Conservation (phyloP, 768 basidiomycete genomes). For the Grammothele lineata region DNA sequence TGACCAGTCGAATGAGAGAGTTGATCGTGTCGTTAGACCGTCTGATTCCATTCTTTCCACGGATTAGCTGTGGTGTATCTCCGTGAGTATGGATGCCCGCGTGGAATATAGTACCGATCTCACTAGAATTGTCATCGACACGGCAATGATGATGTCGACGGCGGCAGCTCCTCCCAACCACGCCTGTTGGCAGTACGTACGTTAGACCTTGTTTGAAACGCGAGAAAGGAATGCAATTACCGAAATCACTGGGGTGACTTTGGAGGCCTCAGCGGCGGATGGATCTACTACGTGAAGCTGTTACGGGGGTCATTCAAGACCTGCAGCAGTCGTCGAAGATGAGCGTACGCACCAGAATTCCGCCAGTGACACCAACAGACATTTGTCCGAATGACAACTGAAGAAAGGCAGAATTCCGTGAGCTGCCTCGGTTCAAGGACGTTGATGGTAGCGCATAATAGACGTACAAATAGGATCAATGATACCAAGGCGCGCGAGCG, state of each 20-base stretch:
- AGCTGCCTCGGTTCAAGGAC: too few relatives aligned
- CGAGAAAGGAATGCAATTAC: not conserved
- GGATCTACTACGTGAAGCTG: too few relatives aligned
- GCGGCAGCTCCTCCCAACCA: not conserved
- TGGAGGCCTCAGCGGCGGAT: too few relatives aligned
- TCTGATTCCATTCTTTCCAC: not conserved
- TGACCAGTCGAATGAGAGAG: not conserved
- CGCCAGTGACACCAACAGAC: too few relatives aligned
- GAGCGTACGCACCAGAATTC: too few relatives aligned
- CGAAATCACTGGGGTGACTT: not conserved
- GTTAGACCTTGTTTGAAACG: not conserved
- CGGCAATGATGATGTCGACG: slow-evolving; percentile 6
- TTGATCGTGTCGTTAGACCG: slow-evolving; percentile 3
- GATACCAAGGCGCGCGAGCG: not conserved
- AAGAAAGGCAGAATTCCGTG: too few relatives aligned
- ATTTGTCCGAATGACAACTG: too few relatives aligned
- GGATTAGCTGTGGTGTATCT: not conserved
- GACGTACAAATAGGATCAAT: not conserved
- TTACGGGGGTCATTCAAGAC: too few relatives aligned
- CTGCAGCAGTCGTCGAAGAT: too few relatives aligned
- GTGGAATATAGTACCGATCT: not conserved
- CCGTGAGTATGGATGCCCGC: not conserved
- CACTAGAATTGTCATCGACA: slow-evolving; percentile 4
- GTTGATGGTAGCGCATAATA: not conserved
- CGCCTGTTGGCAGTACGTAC: not conserved